phyloP scores from a whole-genome alignment of 1,284 basidiomycete species.

The Violaceomyces palustris region DNA sequence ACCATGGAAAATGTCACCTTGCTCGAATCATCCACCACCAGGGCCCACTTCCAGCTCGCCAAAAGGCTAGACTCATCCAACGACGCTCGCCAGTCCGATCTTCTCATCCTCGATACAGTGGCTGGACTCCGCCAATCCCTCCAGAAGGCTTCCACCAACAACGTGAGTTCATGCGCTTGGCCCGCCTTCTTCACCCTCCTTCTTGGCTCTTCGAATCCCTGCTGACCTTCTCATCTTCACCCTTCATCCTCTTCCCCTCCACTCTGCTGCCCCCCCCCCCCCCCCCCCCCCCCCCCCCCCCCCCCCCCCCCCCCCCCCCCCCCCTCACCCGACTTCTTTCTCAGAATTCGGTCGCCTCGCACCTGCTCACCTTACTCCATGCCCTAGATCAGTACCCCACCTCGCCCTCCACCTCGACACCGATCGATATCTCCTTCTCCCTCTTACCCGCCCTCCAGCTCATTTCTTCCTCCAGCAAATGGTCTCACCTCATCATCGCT shows the following conservation, averaged over 20 bases:
- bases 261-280: no score
- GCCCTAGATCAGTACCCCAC: conserved; percentile 14
- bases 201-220: no score
- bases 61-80: conserved; percentile 19
- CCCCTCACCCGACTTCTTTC: background rate
- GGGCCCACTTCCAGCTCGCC: conserved; percentile 28
- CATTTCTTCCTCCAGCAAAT: conserved; percentile 11
- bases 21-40: conserved; percentile 28
- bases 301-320: background rate
- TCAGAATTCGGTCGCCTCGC: conserved; percentile 7
- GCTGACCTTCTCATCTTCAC: no score
- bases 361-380: conserved; percentile 19
- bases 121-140: conserved; percentile 4
- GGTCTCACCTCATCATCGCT: conserved; percentile 17
- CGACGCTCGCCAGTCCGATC: conserved; percentile 3
- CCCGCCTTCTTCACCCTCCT: conserved; percentile 1
- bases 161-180: background rate
- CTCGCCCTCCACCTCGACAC: background rate
- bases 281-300: no score
- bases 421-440: conserved; percentile 16
- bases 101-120: conserved; percentile 9
- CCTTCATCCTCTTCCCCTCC: no score
- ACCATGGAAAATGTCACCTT: no score
- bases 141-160: no score
- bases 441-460: conserved; percentile 27